Evolutionary conservation across 495 filamentous ascomycete species (phyloP).

Genomic region (Clohesyomyces aquaticus): DNA sequence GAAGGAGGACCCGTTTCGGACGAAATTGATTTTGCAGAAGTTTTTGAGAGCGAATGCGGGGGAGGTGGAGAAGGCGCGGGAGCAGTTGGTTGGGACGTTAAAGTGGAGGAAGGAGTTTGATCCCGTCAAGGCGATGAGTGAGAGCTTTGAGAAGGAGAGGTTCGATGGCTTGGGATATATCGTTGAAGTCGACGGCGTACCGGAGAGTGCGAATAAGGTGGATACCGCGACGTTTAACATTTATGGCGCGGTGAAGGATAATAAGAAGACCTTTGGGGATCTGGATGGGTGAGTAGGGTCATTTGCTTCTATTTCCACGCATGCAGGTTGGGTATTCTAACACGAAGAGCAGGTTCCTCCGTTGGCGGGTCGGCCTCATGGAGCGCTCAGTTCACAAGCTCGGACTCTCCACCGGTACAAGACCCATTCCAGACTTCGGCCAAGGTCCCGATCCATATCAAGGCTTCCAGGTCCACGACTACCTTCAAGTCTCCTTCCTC

Average conservation of each 20-base stretch:
- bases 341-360: slow-evolving; percentile 65
- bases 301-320: neutral
- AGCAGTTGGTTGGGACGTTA: slow-evolving; percentile 76
- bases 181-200: slow-evolving; percentile 50
- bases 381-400: slow-evolving; percentile 75
- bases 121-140: slow-evolving; percentile 52
- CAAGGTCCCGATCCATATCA: slow-evolving; percentile 73
- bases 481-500: slow-evolving; percentile 79
- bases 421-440: slow-evolving; percentile 72
- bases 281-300: slow-evolving; percentile 66
- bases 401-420: slow-evolving; percentile 64
- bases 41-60: slow-evolving; percentile 87
- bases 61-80: slow-evolving; percentile 68
- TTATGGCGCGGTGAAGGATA: slow-evolving; percentile 75
- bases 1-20: slow-evolving; percentile 63
- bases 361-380: slow-evolving; percentile 87
- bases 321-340: neutral
- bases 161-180: slow-evolving; percentile 64
- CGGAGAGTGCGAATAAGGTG: slow-evolving; percentile 50
- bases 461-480: slow-evolving; percentile 90
- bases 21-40: slow-evolving; percentile 84
- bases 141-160: slow-evolving; percentile 55
- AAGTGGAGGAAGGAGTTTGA: slow-evolving; percentile 74
- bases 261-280: slow-evolving; percentile 73
- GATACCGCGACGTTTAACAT: slow-evolving; percentile 77